Conservation (phyloP, 768 basidiomycete genomes). For the Tricholoma hemisulphureum region DNA sequence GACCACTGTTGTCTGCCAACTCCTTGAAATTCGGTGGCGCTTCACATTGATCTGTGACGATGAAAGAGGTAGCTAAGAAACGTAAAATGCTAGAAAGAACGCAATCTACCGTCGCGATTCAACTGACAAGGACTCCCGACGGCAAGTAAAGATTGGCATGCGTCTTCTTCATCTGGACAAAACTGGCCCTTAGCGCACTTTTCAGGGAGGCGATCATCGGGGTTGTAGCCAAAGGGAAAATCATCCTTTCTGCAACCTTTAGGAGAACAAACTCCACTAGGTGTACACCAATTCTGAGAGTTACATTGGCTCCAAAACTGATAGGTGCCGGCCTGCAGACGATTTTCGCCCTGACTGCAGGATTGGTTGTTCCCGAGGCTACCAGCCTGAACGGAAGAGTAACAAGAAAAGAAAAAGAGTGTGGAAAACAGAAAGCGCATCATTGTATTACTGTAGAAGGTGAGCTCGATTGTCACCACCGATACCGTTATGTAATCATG, state of each 20-base stretch:
- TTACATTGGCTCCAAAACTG: conserved; percentile 81
- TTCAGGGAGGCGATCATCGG: conserved; percentile 47
- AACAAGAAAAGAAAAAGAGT: conserved; percentile 52
- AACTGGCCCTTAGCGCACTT: conserved; percentile 64
- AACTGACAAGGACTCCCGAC: conserved; percentile 77
- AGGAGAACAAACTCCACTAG: conserved; percentile 50
- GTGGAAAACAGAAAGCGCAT: conserved; percentile 39
- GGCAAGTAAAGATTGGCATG: conserved; percentile 57
- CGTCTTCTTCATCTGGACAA: conserved; percentile 81
- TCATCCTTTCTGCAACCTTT: conserved; percentile 76
- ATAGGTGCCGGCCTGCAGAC: conserved; percentile 73
- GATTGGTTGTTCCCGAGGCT: conserved; percentile 40
- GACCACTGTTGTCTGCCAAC: conserved; percentile 60
- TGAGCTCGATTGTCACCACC: not conserved
- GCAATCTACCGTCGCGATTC: conserved; percentile 75
- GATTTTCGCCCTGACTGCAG: conserved; percentile 58
- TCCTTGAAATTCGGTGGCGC: conserved; percentile 64
- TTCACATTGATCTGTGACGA: conserved; percentile 69
- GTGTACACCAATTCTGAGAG: conserved; percentile 62
- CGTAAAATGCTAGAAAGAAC: not conserved
- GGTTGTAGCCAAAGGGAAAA: conserved; percentile 68
- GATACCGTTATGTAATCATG: conserved; percentile 1
- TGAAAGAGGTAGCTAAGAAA: not conserved
- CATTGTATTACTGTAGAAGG: not conserved
- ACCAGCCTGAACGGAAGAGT: conserved; percentile 45